Percentiles rank a stretch among this genome's conserved stretches.
Conservation (phyloP, 176 grass and related monocot genomes). For the Phoenix dactylifera region DNA sequence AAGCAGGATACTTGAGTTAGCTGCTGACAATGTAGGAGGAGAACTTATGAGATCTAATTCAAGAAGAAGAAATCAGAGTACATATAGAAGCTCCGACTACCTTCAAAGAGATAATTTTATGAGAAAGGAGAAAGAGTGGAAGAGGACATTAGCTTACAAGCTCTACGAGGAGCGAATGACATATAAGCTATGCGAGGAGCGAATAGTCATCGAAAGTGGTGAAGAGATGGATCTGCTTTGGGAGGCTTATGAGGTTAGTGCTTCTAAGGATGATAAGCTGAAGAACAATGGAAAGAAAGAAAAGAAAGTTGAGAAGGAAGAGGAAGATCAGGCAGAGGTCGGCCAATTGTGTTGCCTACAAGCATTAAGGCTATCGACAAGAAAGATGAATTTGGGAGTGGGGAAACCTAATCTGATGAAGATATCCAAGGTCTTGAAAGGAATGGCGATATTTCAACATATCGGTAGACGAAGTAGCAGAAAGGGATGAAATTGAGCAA, state of each 20-base stretch:
- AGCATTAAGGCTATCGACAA: constrained; percentile 68
- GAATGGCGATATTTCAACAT: constrained; percentile 48
- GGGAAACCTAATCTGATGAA: constrained; percentile 74
- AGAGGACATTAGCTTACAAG: constrained; percentile 84
- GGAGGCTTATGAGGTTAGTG: constrained; percentile 86
- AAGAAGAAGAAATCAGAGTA: constrained; percentile 34
- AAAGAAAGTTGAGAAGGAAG: no score
- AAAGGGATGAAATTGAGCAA: constrained; percentile 5
- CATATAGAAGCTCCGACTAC: constrained; percentile 28
- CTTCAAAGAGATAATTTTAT: constrained; percentile 42
- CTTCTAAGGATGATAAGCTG: not conserved
- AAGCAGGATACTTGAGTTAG: no score
- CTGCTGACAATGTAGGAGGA: not conserved
- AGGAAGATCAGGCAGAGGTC: constrained; percentile 6
- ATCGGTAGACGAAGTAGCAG: constrained; percentile 22
- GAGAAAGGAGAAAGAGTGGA: constrained; percentile 69
- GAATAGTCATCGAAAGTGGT: constrained; percentile 27
- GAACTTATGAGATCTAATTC: constrained; percentile 35
- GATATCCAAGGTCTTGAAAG: constrained; percentile 71
- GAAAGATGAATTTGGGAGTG: constrained; percentile 80
- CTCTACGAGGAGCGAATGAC: constrained; percentile 86
- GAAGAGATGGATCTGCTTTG: constrained; percentile 94
- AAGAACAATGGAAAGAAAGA: constrained; percentile 2
- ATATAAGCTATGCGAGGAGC: constrained; percentile 31
- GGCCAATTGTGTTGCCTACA: constrained; percentile 80